Evolutionary conservation across 139 green algal species (phyloP).

Genomic region (Astrephomene gubernaculifera): DNA sequence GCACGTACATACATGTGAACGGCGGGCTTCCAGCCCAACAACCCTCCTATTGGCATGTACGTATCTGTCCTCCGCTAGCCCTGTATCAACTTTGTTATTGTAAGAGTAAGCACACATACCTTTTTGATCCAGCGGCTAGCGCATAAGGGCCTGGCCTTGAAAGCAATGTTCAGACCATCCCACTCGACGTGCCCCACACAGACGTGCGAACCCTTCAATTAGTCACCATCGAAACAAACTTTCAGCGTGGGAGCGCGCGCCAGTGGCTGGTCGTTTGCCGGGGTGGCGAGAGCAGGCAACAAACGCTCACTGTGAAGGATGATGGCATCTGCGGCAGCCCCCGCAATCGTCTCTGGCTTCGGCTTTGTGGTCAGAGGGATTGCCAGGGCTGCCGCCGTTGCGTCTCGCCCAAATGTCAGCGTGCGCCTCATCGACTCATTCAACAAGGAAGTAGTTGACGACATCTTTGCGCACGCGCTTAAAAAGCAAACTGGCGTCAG

Average conservation of each 20-base stretch:
- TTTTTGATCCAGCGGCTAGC: no score
- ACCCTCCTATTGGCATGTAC: not conserved
- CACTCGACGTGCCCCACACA: no score
- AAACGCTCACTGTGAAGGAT: slow-evolving; percentile 2
- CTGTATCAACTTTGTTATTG: no score
- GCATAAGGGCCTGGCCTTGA: no score
- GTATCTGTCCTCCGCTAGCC: no score
- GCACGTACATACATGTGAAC: not conserved
- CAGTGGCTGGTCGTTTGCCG: not conserved
- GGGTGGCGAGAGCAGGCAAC: not conserved
- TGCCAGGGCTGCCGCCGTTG: slow-evolving; percentile 23
- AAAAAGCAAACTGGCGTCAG: slow-evolving; percentile 97
- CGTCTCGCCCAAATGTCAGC: not conserved
- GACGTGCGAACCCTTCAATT: no score
- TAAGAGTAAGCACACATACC: no score
- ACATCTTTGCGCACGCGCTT: slow-evolving; percentile 91
- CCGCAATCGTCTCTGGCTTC: slow-evolving; percentile 12
- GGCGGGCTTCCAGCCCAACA: not conserved
- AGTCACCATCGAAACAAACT: no score
- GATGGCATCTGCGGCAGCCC: slow-evolving; percentile 26
- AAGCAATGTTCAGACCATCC: no score
- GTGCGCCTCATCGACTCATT: slow-evolving; percentile 35
- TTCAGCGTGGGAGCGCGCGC: not conserved
- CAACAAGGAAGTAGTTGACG: slow-evolving; percentile 48
- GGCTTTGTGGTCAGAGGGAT: slow-evolving; percentile 3